A percentile compares a stretch with the other conserved stretches of the same genome.
phyloP scores from a whole-genome alignment of 495 filamentous ascomycete genomes.

The Penicillium daleae region DNA sequence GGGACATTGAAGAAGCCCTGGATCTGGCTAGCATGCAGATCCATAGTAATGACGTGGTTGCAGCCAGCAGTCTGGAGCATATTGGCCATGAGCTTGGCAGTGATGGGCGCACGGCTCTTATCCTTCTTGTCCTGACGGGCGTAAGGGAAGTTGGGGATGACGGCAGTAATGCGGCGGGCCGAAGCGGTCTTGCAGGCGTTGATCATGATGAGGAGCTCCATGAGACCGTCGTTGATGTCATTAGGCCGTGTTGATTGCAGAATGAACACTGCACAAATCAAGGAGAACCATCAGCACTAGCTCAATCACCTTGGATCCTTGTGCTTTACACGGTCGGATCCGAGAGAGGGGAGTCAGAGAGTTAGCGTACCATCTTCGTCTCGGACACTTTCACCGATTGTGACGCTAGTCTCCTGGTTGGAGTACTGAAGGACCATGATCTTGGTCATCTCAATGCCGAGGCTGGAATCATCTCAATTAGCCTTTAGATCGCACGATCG shows the following conservation, averaged over 20 bases:
- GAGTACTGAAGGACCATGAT: conserved; percentile 95
- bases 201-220: conserved; percentile 99
- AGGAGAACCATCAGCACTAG: conserved; percentile 20
- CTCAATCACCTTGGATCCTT: not conserved
- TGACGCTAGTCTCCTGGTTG: conserved; percentile 96
- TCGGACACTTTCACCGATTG: conserved; percentile 93
- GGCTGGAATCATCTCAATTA: conserved; percentile 50
- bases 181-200: conserved; percentile 97
- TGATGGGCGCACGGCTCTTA: conserved; percentile 84
- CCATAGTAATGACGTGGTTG: conserved; percentile 90
- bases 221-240: conserved; percentile 97
- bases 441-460: conserved; percentile 92
- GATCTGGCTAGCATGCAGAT: conserved; percentile 66
- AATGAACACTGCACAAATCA: conserved; percentile 74
- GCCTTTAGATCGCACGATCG: not conserved
- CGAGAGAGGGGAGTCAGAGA: conserved; percentile 10
- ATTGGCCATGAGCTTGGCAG: conserved; percentile 93
- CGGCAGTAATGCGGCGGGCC: conserved; percentile 88
- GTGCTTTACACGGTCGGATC: conserved; percentile 10
- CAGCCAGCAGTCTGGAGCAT: conserved; percentile 94
- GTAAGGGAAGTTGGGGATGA: conserved; percentile 97
- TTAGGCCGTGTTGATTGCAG: conserved; percentile 93
- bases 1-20: conserved; percentile 98
- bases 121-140: conserved; percentile 99
- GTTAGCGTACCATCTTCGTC: conserved; percentile 81